Evolutionary conservation across 208 protist species (phyloP), one percentile per base, ranked within the genome.

Genomic region (Crithidia mellificae): DNA sequence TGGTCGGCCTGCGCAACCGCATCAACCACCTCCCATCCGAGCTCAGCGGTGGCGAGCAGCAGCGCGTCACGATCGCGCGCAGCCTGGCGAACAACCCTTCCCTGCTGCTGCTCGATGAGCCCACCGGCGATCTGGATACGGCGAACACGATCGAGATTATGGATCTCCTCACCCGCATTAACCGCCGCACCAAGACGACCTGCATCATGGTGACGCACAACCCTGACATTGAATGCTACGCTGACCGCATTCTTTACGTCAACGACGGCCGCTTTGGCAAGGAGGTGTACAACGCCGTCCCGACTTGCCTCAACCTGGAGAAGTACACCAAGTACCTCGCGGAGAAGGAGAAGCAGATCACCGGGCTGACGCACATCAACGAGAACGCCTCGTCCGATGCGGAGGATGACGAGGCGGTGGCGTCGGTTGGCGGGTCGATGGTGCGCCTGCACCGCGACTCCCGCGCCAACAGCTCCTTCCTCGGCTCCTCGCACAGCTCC

Each of bases 121-220:
- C 97, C 19, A 99, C 97, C 8, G 97, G 96, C 29, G 97, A 99
- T 73, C 79, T 99, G 2, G 96, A 98, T 80, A 98, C 97, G 15
- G 67, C 75, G 7, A 98, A 98, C 81, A 99, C 96, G 6, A 90
- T 99, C 20, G 93, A 98, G 15, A 84, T 99, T 27, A 99, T 99
- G 98, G 94, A 99, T 79, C 82, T 99, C 6, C 80, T 99, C n/a
- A 81, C 97, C n/a, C 76, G 87, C 53, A 91, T 99, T 46, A 99
- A 99, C 78, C 91, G 88, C 24, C 68, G 80, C 17, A 85, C 88
- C 43, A 85, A 89, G 47, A 97, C 90, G n/a, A 99, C 97, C 20
- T 97, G 90, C 63, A 89, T 98, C 64, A 98, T 99, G 97, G 94
- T 98, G 15, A 98, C 98, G 29, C 98, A 99, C 74, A 98, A 99